Evolutionary conservation across 2,329 filamentous ascomycete genomes (phyloP), one percentile per base, ranked within the genome.

Genomic region (Clarireedia hainanense): DNA sequence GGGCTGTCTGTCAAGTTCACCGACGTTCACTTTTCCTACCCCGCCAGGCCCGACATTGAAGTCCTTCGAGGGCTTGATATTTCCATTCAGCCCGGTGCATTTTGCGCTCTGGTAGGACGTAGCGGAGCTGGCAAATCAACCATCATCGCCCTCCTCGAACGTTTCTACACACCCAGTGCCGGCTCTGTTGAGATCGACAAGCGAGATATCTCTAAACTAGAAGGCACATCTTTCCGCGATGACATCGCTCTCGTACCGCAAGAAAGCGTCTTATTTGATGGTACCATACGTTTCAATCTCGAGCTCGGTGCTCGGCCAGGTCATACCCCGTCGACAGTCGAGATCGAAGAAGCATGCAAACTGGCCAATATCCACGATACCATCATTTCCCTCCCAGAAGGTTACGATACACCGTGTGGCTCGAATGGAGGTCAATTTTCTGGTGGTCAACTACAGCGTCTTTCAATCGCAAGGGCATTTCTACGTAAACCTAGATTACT

Each of bases 391-490:
- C 71, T 89, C 14, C 84, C 85, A 0, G 71, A 84, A 6, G 83
- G 83, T 0, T 89, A 88, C 65, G 71, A 85, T 12, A 88, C 85
- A 0, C 77, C 80, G 58, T 75, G 84, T 26, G 91, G 52, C 6
- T 85, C 88, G 12, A 85, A 86, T 58, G 88, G 86, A 1, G 84
- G 85, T 0, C 78, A 85, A 23, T 72, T 95, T 5, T 91, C 86
- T 0, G 89, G 89, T 2, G 89, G 90, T 0, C 89, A 95, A 68
- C 80, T 84, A 14, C 89, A 95, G 69, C 79, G 89, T 1, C 71
- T 95, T 6, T 83, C 85, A 5, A 91, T 95, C 64, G 89, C 89
- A 0, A 78, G 89, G 14, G 88, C 89, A 0, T 74, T 94, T 1
- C 78, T 90, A 2, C 79, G 88, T 0, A 79, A 81, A 58, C 89